Base-by-base conservation (phyloP, 2,329 filamentous ascomycete genomes). In the Monosporascus sp. region DNA sequence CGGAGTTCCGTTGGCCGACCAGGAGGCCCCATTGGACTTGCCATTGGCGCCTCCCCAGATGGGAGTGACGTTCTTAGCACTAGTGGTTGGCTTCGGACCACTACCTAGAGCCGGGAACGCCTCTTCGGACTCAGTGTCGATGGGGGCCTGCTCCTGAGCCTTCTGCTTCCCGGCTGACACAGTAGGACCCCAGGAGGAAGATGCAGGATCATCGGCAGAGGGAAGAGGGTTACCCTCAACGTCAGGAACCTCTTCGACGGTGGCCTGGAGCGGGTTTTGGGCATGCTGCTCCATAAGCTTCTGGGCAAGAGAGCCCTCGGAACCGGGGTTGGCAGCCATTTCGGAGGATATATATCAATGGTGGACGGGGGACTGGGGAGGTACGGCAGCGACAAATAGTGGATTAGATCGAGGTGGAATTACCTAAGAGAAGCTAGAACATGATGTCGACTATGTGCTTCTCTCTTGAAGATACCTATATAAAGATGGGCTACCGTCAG, bases 91-190 rank as follows among this genome's bases (percentile, higher is more conserved):
- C 70, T 84, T 84, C 53, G 78, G 71, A 22, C 74, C 81, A 57
- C 22, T 46, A 25, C 92, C 93, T 47, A 99, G 82, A 62, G 92
- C 86, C n/a, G 94, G 94, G 79, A 99, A 99, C 54, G 89, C 77
- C 72, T 97, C 92, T 67, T 95, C 89, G 18, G 90, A 96, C 65
- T 89, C 82, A 20, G 90, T 92, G 70, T 97, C 90, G 56, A 97
- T 75, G 50, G 78, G 63, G 44, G 73, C 71, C 34, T 71, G 57
- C 44, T 68, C 60, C 45, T 81, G 75, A 37, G 76, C 77, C 68
- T 85, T 86, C 67, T 88, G 83, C 75, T 89, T 90, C 50, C 81
- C 83, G 45, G 82, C 73, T 55, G 83, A 83, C 62, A 79, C 68
- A 22, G 77, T 70, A 51, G 74, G 72, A 51, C 70, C 72, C 71